Percentiles rank a stretch among this genome's conserved stretches.
Evolutionary conservation across 2,329 filamentous ascomycete species (phyloP).

Genomic region (Trichoderma koningiopsis): DNA sequence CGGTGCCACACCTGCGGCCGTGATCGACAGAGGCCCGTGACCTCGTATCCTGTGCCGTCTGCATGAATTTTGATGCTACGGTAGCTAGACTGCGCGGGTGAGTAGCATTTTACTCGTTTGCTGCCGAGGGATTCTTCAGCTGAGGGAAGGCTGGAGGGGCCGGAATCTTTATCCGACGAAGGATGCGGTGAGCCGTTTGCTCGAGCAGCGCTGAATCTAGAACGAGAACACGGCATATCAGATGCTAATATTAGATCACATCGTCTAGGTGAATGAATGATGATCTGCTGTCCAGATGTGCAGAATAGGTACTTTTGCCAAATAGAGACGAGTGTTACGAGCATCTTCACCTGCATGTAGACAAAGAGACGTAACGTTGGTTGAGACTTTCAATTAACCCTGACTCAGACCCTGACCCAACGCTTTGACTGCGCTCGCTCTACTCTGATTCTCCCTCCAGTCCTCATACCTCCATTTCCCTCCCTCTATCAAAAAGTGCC

Average conservation of each 20-base stretch:
- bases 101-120: background rate
- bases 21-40: slow-evolving; percentile 22
- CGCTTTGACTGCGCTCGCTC: background rate
- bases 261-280: background rate
- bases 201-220: background rate
- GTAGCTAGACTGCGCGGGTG: background rate
- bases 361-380: background rate
- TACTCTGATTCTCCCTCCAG: background rate
- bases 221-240: background rate
- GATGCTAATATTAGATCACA: background rate
- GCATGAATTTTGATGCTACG: background rate
- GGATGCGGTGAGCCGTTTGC: background rate
- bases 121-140: background rate
- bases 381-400: slow-evolving; percentile 8
- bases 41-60: slow-evolving; percentile 24
- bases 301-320: too few relatives aligned
- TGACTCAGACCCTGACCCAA: background rate
- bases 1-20: background rate
- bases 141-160: background rate
- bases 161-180: background rate
- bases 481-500: background rate
- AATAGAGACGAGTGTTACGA: background rate
- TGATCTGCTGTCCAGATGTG: background rate
- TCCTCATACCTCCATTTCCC: background rate
- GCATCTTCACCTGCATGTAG: background rate